Evolutionary conservation across 2,329 filamentous ascomycete genomes (phyloP).

Genomic region (Aspergillus costaricaensis): DNA sequence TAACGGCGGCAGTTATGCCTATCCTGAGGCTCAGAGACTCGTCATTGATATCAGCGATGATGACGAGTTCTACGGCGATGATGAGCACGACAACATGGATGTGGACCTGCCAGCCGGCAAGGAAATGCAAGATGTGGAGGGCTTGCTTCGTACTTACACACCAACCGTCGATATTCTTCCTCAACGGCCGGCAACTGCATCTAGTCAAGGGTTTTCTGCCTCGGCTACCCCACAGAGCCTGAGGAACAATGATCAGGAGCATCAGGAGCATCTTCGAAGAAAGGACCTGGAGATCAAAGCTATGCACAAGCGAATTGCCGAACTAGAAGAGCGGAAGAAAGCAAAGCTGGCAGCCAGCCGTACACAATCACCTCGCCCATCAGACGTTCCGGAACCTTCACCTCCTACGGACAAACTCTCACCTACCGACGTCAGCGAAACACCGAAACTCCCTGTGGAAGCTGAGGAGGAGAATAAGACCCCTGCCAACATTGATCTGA

Average conservation of each 20-base stretch:
- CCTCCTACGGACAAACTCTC: conserved; percentile 16
- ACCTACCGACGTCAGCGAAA: conserved; percentile 11
- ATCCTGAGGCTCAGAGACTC: conserved; percentile 59
- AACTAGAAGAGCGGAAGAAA: conserved; percentile 48
- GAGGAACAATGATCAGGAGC: conserved; percentile 42
- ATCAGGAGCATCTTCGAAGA: conserved; percentile 48
- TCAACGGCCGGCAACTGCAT: conserved; percentile 43
- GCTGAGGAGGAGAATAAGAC: not conserved
- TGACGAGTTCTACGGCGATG: conserved; percentile 54
- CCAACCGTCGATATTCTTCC: conserved; percentile 46
- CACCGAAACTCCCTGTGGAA: not conserved
- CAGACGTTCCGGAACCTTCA: conserved; percentile 27
- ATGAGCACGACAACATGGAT: conserved; percentile 34
- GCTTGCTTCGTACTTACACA: conserved; percentile 46
- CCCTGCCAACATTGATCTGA: conserved; percentile 21
- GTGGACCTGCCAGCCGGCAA: conserved; percentile 36
- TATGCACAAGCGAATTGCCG: conserved; percentile 53
- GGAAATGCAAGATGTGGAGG: conserved; percentile 21
- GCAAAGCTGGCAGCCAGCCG: conserved; percentile 43
- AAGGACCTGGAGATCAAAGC: conserved; percentile 53
- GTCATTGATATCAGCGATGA: conserved; percentile 86
- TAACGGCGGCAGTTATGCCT: conserved; percentile 45
- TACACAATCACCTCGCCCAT: conserved; percentile 36
- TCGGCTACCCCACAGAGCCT: conserved; percentile 40
- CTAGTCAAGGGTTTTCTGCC: conserved; percentile 43